Base-by-base conservation (phyloP, 2,329 filamentous ascomycete genomes). In the Aspergillus versicolor region DNA sequence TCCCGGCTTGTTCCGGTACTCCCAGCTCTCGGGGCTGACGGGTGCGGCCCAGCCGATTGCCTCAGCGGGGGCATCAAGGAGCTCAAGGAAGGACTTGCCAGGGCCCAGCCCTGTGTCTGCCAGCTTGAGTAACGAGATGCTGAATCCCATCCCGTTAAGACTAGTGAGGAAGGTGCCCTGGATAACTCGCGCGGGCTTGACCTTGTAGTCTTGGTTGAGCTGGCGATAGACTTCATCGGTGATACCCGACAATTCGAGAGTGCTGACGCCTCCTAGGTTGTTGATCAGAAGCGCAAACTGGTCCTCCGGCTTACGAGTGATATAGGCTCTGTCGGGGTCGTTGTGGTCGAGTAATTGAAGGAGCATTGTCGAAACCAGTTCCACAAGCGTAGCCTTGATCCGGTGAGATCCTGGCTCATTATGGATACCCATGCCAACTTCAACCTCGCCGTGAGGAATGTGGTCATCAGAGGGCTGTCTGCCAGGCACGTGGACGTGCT, bases 401-500 rank as follows among this genome's bases (percentile, higher is more conserved):
- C 80, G 76, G 61, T 78, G 80, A 42, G 79, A 84, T 37, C 82
- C 82, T 19, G 83, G 78, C 66, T 86, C 84, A 63, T 89, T 89
- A 70, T 89, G 87, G 63, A 89, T 89, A 8, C 88, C 88, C 87
- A 90, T 90, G 2, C 88, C 88, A 61, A 89, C 79, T 73, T 89
- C 86, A 21, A 88, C 79, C 65, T 88, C 84, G 19, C 80, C 81
- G 15, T 80, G 66, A 0, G 78, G 73, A 49, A 79, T 72, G 12
- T 71, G 70, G 27, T 86, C 85, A 22, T 85, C 82, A 0, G 77
- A 73, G 6, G 79, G 70, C 1, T 79, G 83, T 59, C 92, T 83
- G 4, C 93, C 92, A 0, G 93, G 93, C 0, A 97, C 90, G 70
- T 97, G 93, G n/a, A 97, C 92, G 71, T 96, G 92, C 62, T 89